A percentile compares a stretch with the other conserved stretches of the same genome.
phyloP scores from a whole-genome alignment of 139 green algal species.

The Chlorella sp. region DNA sequence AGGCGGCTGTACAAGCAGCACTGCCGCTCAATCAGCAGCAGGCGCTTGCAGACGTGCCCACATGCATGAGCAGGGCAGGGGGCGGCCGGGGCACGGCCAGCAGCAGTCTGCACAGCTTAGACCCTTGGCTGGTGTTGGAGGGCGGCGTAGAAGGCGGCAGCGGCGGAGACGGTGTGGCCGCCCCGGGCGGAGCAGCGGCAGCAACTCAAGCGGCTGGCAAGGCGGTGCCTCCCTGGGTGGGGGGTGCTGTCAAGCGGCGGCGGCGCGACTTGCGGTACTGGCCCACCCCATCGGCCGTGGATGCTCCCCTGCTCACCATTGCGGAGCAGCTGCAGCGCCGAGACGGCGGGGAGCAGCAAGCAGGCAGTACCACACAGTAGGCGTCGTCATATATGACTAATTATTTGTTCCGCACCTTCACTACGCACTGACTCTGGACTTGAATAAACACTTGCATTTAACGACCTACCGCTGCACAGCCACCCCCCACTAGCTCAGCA shows the following conservation, averaged over 20 bases:
- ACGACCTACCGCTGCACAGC: too few relatives aligned
- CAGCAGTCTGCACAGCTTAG: background rate
- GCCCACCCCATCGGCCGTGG: background rate
- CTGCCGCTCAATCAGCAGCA: constrained; percentile 5
- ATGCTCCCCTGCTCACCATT: background rate
- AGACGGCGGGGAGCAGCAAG: background rate
- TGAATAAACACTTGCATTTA: too few relatives aligned
- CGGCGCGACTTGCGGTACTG: background rate
- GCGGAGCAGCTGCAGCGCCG: constrained; percentile 1
- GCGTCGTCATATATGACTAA: too few relatives aligned
- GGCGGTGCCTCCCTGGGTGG: constrained; percentile 16
- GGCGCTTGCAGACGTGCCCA: background rate
- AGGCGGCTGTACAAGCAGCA: background rate
- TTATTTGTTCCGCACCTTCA: too few relatives aligned
- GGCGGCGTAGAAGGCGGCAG: background rate
- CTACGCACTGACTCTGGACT: too few relatives aligned
- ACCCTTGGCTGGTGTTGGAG: constrained; percentile 20
- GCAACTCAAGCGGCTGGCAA: background rate
- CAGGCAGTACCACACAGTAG: background rate
- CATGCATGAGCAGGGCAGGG: background rate
- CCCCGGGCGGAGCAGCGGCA: background rate
- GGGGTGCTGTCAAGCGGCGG: constrained; percentile 1
- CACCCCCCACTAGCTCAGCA: too few relatives aligned
- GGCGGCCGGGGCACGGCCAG: background rate
- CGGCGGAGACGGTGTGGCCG: background rate